These are phyloP conservation scores for Apiospora pterosperma DNA, from an alignment of 2,329 filamentous ascomycete genomes.

Conservation along the genomic window DNA sequence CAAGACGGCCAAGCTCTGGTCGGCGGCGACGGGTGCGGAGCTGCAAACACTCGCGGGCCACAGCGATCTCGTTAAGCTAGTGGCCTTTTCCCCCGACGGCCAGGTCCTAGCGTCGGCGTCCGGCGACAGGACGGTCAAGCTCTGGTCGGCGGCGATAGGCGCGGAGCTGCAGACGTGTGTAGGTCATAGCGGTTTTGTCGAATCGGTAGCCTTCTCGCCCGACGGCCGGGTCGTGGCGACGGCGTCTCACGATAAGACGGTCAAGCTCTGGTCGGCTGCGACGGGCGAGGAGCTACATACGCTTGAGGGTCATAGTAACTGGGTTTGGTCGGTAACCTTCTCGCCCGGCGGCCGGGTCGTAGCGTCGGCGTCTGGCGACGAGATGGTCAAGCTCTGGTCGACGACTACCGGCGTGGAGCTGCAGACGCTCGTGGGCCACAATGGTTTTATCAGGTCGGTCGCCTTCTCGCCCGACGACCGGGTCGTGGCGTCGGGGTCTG, in stretches of 20 bases:
- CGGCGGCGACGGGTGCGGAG: conserved; percentile 80
- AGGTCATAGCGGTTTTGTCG: background rate
- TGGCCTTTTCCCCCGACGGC: conserved; percentile 9
- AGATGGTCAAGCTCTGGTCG: background rate
- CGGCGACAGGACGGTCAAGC: background rate
- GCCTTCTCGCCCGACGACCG: background rate
- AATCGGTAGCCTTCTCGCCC: conserved; percentile 9
- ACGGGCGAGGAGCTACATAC: background rate
- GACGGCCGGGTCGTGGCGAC: conserved; percentile 8
- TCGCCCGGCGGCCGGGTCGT: background rate
- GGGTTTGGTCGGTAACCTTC: background rate
- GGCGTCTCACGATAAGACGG: conserved; percentile 6
- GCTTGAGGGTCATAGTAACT: background rate
- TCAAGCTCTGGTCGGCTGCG: conserved; percentile 7
- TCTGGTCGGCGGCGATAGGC: background rate
- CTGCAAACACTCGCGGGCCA: conserved; percentile 7
- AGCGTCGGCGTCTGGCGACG: background rate
- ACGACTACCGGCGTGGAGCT: conserved; percentile 96
- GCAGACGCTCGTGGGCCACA: background rate
- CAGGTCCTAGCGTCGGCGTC: background rate
- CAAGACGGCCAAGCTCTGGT: conserved; percentile 86
- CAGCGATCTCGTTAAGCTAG: background rate
- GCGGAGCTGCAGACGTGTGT: background rate
- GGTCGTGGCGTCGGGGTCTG: conserved; percentile 12
- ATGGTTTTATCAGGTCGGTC: background rate